Percentiles rank a stretch among this genome's conserved stretches.
Conservation (phyloP, 2,329 filamentous ascomycete genomes). For the Didymosphaeria variabile region DNA sequence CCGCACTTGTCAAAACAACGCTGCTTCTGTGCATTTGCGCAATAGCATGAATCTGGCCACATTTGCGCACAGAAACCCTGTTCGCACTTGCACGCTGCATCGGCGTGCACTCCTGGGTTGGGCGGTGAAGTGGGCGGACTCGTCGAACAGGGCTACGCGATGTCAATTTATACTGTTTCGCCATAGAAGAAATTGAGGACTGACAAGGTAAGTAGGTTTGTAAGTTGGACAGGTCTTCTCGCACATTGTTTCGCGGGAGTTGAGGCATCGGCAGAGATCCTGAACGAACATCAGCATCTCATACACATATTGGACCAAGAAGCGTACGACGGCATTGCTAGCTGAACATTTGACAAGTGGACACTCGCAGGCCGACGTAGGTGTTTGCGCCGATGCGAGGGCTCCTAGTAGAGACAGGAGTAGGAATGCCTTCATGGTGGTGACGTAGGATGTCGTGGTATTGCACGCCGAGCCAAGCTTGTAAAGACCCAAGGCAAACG, state of each 20-base stretch:
- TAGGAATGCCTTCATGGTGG: conserved; percentile 33
- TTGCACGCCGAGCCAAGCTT: background rate
- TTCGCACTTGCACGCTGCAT: conserved; percentile 33
- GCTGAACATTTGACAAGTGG: conserved; percentile 38
- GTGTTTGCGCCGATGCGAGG: conserved; percentile 27
- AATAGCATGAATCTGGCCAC: conserved; percentile 42
- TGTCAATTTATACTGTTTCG: conserved; percentile 9
- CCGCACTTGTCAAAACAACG: conserved; percentile 43
- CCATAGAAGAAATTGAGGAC: conserved; percentile 13
- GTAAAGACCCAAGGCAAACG: background rate
- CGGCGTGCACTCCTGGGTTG: conserved; percentile 3
- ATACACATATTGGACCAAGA: background rate
- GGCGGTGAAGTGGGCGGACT: conserved; percentile 15
- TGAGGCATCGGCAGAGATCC: conserved; percentile 41
- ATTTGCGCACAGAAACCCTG: conserved; percentile 27
- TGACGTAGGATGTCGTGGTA: background rate
- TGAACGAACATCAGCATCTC: conserved; percentile 12
- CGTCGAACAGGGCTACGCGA: conserved; percentile 26
- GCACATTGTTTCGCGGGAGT: conserved; percentile 36
- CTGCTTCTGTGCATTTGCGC: conserved; percentile 32
- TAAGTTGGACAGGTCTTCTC: conserved; percentile 36
- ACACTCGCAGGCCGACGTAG: conserved; percentile 29
- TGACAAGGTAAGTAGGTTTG: conserved; percentile 23
- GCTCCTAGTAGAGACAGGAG: conserved; percentile 29
- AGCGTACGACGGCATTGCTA: conserved; percentile 30